These are phyloP conservation scores for Verticillium albo-atrum DNA, from an alignment of 2,329 filamentous ascomycete species.

Conservation along the genomic window DNA sequence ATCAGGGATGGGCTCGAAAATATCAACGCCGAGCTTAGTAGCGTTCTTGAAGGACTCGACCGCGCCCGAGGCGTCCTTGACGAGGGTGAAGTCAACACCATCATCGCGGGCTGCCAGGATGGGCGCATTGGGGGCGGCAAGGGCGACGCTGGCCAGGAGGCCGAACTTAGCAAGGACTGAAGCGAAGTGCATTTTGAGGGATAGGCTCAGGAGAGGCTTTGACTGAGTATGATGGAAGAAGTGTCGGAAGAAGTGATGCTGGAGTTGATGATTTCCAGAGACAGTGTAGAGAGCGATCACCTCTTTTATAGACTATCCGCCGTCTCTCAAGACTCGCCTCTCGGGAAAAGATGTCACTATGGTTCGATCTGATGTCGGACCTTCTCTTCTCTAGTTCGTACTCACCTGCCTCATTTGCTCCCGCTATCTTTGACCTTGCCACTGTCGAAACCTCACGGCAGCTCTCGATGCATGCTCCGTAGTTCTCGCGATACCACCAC, in stretches of 20 bases:
- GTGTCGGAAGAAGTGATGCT: neutral
- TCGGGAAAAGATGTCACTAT: neutral
- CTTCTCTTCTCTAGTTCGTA: neutral
- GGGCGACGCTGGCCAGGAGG: neutral
- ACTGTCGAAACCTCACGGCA: neutral
- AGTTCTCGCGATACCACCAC: neutral
- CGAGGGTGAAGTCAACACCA: neutral
- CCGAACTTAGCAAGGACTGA: neutral
- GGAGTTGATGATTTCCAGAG: neutral
- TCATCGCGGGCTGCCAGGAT: neutral
- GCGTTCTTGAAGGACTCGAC: conserved; percentile 5
- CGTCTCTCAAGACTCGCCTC: neutral
- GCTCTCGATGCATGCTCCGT: neutral
- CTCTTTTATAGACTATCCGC: neutral
- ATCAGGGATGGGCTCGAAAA: conserved; percentile 11
- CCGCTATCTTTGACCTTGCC: neutral
- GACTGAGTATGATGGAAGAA: neutral
- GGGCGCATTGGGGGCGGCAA: neutral
- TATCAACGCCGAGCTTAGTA: conserved; percentile 10
- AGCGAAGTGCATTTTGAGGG: neutral
- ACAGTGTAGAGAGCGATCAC: neutral
- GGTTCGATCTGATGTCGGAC: neutral
- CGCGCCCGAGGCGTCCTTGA: neutral
- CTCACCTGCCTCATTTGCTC: neutral
- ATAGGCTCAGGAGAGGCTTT: neutral